Evolutionary conservation across 2,329 filamentous ascomycete genomes (phyloP).

Genomic region (Dendrostoma leiphaemia): DNA sequence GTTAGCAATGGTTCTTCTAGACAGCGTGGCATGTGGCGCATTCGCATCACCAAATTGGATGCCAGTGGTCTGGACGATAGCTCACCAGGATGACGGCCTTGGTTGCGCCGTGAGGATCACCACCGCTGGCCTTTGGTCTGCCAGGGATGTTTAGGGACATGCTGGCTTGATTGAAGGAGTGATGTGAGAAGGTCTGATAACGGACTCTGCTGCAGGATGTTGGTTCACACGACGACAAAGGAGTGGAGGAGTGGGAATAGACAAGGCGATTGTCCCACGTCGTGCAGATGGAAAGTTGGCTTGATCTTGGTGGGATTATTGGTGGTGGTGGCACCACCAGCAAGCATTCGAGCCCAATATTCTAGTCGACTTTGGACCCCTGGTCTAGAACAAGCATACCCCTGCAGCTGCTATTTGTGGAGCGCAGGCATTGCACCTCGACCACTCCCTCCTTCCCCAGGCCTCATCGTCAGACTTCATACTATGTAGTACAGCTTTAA

Average conservation of each 20-base stretch:
- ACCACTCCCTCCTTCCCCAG: not conserved
- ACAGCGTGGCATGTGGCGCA: not conserved
- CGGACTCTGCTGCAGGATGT: no score
- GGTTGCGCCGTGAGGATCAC: constrained; percentile 57
- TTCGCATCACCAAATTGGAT: no score
- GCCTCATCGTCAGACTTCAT: not conserved
- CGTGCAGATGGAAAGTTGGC: constrained; percentile 1
- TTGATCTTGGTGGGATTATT: not conserved
- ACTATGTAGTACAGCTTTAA: no score
- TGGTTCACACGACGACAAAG: no score
- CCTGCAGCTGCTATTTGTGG: not conserved
- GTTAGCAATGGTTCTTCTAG: constrained; percentile 16
- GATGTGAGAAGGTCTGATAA: no score
- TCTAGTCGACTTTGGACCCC: constrained; percentile 3
- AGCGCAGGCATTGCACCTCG: not conserved
- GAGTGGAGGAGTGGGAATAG: not conserved
- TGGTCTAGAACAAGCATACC: not conserved
- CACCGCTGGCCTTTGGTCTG: constrained; percentile 48
- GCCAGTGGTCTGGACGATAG: no score
- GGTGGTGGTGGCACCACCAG: not conserved
- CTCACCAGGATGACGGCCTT: constrained; percentile 93
- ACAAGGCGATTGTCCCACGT: not conserved
- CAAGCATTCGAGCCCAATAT: not conserved
- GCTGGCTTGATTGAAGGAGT: constrained; percentile 16
- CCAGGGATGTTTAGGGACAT: constrained; percentile 60